Evolutionary conservation across 2,329 filamentous ascomycete genomes (phyloP).

Genomic region (Huntiella omanensis): DNA sequence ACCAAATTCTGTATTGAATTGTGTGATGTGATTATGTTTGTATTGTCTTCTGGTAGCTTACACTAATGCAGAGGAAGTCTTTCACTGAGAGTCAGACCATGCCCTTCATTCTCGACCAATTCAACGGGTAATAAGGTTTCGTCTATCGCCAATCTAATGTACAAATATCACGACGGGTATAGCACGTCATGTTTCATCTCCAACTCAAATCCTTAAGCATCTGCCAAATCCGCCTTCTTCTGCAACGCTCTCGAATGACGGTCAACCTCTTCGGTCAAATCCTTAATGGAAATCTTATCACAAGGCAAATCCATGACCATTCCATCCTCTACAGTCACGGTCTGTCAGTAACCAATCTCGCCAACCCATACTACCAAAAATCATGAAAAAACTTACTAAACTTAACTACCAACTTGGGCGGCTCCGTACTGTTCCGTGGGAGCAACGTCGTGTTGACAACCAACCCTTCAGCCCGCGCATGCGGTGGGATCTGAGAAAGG

Average conservation of each 20-base stretch:
- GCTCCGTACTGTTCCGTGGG: conserved; percentile 47
- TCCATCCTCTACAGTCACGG: conserved; percentile 52
- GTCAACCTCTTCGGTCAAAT: conserved; percentile 75
- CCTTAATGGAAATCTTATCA: conserved; percentile 65
- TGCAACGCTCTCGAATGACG: conserved; percentile 69
- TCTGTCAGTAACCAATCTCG: conserved; percentile 13
- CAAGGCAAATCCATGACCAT: conserved; percentile 73
- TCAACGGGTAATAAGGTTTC: background rate
- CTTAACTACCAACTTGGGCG: conserved; percentile 54
- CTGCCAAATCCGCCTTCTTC: conserved; percentile 60
- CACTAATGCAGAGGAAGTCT: background rate
- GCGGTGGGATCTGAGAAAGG: conserved; percentile 65
- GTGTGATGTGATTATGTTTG: background rate
- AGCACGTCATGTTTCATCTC: no score
- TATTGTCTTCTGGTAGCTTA: background rate
- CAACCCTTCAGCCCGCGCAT: conserved; percentile 54
- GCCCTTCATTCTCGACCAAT: background rate
- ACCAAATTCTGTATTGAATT: no score
- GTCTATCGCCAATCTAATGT: conserved; percentile 2
- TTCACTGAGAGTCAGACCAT: background rate
- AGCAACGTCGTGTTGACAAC: conserved; percentile 62
- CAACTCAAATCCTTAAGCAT: conserved; percentile 16
- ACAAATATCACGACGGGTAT: conserved; percentile 1
- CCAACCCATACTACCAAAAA: background rate
- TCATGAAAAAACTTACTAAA: conserved; percentile 46